Evolutionary conservation across 192 early-diverging fungal genomes (phyloP), one percentile per base, ranked within the genome.

Genomic region (Umbelopsis isabellina): DNA sequence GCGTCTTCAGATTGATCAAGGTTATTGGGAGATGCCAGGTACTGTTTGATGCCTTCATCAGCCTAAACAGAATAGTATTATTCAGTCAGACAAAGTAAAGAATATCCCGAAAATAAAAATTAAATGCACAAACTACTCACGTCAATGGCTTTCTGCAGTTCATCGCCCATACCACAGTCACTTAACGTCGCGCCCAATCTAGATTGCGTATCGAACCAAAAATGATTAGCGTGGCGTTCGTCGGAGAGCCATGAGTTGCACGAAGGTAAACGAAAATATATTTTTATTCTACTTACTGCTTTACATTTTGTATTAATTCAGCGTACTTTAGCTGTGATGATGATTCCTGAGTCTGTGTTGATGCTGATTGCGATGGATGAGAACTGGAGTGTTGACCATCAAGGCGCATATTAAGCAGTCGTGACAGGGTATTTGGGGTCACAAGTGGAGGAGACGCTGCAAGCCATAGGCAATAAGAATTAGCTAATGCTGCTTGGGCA

Each of bases 291-390:
- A 61, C 55, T 35, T 61, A 61, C 55, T 16, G 12, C 18, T 61
- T 61, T 4, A 61, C 30, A 61, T 61, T 61, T 16, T 61, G 55
- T n/a, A 61, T 61, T 16, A 61, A 35, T 16, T 61, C 55, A 18
- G 11, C 15, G 33, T 61, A 61, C 25, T 61, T 61, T 16, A 15
- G 12, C 30, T 30, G 55, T 35, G 25, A 10, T 52, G 51, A 35
- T 35, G 30, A 35, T 35, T 22, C 6, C 12, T 61, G 27, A 4
- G 55, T 11, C n/a, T 5, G 25, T 61, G 11, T 37, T 5, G 37
- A 41, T 41, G 37, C 1, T 41, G 37, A 41, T 1, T 41, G 37
- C 10, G 6, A 4, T 41, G 37, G 37, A 41, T 6, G 10, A 41
- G 37, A 6, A 10, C 2, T 5, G 6, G 5, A 6, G 5, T 9